phyloP scores from a whole-genome alignment of 2,329 filamentous ascomycete genomes.

The Aspergillus puulaauensis region DNA sequence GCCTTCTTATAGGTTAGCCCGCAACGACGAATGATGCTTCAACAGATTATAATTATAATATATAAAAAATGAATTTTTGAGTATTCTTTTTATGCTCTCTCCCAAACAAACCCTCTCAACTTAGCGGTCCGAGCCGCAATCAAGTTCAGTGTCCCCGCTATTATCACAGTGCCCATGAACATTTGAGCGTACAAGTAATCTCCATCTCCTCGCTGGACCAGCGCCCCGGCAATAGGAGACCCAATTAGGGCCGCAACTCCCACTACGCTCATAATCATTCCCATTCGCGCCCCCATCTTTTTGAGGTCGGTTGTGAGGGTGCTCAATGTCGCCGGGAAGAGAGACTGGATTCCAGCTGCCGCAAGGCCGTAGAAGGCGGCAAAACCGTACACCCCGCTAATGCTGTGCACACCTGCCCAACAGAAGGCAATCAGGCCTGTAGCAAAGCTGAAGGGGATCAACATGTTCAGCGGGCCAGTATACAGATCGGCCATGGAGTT shows the following conservation, averaged over 20 bases:
- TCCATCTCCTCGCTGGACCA: constrained; percentile 48
- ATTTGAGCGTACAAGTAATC: constrained; percentile 53
- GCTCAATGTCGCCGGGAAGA: constrained; percentile 64
- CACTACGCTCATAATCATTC: constrained; percentile 56
- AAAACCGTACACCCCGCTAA: constrained; percentile 61
- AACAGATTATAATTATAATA: not conserved
- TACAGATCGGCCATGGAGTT: constrained; percentile 58
- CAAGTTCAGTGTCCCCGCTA: constrained; percentile 46
- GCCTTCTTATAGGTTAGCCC: not conserved
- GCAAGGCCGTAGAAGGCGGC: constrained; percentile 63
- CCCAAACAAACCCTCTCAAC: constrained; percentile 33
- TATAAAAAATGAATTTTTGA: not conserved
- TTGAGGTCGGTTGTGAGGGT: constrained; percentile 54
- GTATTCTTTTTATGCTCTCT: constrained; percentile 28
- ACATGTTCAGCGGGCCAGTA: constrained; percentile 61
- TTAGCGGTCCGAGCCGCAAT: constrained; percentile 41
- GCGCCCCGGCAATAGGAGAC: constrained; percentile 54
- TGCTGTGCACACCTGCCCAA: constrained; percentile 59
- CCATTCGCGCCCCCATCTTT: constrained; percentile 57
- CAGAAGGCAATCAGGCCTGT: constrained; percentile 48
- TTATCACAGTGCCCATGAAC: constrained; percentile 48
- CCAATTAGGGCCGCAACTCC: constrained; percentile 56
- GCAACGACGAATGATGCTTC: not conserved
- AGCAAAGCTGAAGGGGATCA: constrained; percentile 51
- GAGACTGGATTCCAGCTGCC: constrained; percentile 62